Conservation (phyloP, 441 rosid species). For the Aleurites moluccanus region DNA sequence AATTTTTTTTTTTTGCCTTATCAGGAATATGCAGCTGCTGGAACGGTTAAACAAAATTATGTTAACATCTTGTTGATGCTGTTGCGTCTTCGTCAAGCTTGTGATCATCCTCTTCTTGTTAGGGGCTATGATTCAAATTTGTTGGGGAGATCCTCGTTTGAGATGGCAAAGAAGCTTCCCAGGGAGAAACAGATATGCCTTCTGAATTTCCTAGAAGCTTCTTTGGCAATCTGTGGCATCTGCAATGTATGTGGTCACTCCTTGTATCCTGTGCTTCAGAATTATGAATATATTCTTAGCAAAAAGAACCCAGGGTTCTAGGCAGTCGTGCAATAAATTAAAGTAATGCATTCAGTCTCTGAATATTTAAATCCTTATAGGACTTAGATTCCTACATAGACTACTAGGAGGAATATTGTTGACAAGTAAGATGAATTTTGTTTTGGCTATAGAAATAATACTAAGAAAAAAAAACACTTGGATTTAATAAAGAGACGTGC, state of each 20-base stretch:
- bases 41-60: conserved; percentile 87
- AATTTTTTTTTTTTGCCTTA: conserved; percentile 1
- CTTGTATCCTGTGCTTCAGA: background rate
- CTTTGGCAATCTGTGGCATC: conserved; percentile 81
- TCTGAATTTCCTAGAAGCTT: conserved; percentile 56
- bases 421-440: background rate
- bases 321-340: background rate
- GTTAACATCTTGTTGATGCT: conserved; percentile 93
- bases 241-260: conserved; percentile 62
- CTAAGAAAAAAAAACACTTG: background rate
- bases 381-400: background rate
- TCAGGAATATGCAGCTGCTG: conserved; percentile 96
- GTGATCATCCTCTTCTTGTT: conserved; percentile 92
- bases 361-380: background rate
- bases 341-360: background rate
- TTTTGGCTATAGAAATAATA: background rate
- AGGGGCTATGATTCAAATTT: conserved; percentile 60
- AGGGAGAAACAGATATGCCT: conserved; percentile 45
- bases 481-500: background rate
- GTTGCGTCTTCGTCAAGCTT: conserved; percentile 94
- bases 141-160: conserved; percentile 51
- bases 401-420: background rate
- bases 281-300: background rate
- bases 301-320: background rate
- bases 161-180: conserved; percentile 59